Base-by-base conservation (phyloP, 2,329 filamentous ascomycete species). In the Meredithiella fracta region DNA sequence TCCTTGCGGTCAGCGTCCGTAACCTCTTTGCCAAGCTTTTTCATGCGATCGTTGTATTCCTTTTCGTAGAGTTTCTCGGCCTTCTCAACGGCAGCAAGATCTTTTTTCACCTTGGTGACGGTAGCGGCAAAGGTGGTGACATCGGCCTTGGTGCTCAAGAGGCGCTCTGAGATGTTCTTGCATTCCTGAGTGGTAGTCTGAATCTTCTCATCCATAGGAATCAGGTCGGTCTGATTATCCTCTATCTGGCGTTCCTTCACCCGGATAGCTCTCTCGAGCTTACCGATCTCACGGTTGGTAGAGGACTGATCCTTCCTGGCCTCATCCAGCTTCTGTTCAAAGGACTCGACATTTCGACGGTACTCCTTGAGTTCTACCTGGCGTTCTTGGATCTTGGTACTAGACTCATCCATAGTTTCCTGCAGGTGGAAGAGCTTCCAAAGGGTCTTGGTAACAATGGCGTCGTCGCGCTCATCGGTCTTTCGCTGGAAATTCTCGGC, bases 341-440 rank as follows among this genome's bases (percentile, higher is more conserved):
- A 94, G 56, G 86, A 82, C 64, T 94, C 86, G 20, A 96, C 83
- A 37, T 87, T 89, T 51, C 92, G 86, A 54, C 86, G 83, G 65
- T 89, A 86, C 67, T 97, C 91, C 67, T 94, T 94, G 20, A 98
- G 74, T 62, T 97, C 90, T 65, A 95, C 88, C 64, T 97, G 90
- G 63, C 96, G 89, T 62, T 86, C 88, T 63, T 91, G 84, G 58
- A 98, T 98, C 63, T 92, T 83, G 47, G 81, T 82, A 62, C 85
- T 90, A 23, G 92, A 95, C 62, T 91, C 85, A 62, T 96, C 87
- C 73, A 98, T 96, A 29, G 89, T 79, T 58, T 83, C 85, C 67
- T 98, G 91, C 66, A 94, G 94, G 65, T 95, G 89, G 67, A 88
- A 97, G 1, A 98, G 75, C 69, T 96, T 97, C 91, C 91, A 98